Evolutionary conservation across 1,284 basidiomycete species (phyloP), one percentile per base, ranked within the genome.

Genomic region (Bondarzewia mesenterica): DNA sequence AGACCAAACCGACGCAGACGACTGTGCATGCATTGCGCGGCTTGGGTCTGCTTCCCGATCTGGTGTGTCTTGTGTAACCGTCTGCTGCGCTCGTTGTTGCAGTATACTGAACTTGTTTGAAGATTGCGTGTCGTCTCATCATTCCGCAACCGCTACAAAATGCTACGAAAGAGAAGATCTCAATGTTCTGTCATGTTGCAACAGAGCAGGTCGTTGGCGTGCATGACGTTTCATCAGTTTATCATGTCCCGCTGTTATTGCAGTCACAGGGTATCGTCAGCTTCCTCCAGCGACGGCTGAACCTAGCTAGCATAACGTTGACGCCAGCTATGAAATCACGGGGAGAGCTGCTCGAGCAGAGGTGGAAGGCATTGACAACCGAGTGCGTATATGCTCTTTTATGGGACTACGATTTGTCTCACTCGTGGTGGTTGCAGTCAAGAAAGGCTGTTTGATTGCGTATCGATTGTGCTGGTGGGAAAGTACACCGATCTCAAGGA

Each of bases 1-100:
- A 99, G 72, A 99, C 95, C 7, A 99, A 99, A 67, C 95, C 95
- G 3, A 99, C 95, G 0, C 95, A 99, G 66, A 96, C 95, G 15
- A 95, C 93, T 37, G 88, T 99, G 16, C 89, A 96, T 57, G 94
- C 94, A 52, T 72, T 99, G 29, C 82, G 96, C 47, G 95, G 96
- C 12, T 77, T 98, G 8, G 95, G 95, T 58, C 73, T 99, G 7
- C 78, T 94, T 14, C 93, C 95, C 44, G 95, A 99, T 68, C 69
- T 99, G 58, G 89, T 92, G 23, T n/a, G 8, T 18, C 18, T 7
- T 44, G 15, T 10, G 37, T 15, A 36, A 44, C 38, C 4, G 14
- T 6, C 7, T 26, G 12, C 12, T 16, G 16, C 16, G 23, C 16
- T 42, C 7, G 21, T 7, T 22, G 22, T 36, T 46, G 39, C 50